A percentile compares a stretch with the other conserved stretches of the same genome.
These are phyloP conservation scores for Microsporum canis DNA, from an alignment of 2,329 filamentous ascomycete species.

Conservation along the genomic window DNA sequence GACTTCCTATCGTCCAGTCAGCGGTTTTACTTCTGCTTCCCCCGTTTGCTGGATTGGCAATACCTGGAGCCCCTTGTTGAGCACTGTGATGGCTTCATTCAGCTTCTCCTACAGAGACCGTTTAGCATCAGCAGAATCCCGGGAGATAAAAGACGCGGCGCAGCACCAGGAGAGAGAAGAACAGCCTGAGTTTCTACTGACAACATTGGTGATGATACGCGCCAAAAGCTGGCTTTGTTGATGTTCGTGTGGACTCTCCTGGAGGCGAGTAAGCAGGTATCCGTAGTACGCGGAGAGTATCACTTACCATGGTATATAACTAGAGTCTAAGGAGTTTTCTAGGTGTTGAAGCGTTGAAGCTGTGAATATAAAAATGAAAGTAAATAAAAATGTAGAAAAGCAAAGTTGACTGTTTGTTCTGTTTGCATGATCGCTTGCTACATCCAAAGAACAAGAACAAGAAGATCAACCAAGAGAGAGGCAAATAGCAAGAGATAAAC, in stretches of 20 bases:
- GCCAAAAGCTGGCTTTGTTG: slow-evolving; percentile 89
- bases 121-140: slow-evolving; percentile 4
- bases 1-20: slow-evolving; percentile 56
- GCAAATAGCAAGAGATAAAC: background rate
- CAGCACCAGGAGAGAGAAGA: background rate
- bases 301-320: background rate
- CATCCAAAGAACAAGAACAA: too few species aligned
- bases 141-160: background rate
- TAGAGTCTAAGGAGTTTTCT: too few species aligned
- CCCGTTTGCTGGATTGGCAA: background rate
- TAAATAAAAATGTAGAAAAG: too few species aligned
- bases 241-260: slow-evolving; percentile 95
- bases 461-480: background rate
- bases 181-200: slow-evolving; percentile 42
- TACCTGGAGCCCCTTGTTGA: slow-evolving; percentile 88
- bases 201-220: slow-evolving; percentile 94
- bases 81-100: slow-evolving; percentile 81
- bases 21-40: background rate
- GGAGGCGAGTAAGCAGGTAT: background rate
- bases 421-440: too few species aligned
- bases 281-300: background rate
- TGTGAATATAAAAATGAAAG: background rate
- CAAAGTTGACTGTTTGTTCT: too few species aligned
- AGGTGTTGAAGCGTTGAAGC: background rate
- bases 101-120: slow-evolving; percentile 65